phyloP scores from a whole-genome alignment of 2,329 filamentous ascomycete genomes.

The Lizonia empirigonia region DNA sequence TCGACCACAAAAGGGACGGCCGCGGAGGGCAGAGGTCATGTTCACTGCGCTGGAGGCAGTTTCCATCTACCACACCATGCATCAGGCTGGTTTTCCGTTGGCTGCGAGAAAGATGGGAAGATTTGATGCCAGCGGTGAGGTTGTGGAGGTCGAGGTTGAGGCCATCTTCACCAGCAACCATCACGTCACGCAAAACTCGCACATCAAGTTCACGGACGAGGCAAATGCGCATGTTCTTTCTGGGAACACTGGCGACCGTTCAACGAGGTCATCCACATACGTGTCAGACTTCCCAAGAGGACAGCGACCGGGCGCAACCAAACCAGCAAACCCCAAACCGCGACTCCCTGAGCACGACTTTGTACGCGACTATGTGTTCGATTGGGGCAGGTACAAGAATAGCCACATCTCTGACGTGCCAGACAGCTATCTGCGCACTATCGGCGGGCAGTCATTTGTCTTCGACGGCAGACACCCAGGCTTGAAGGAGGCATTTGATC shows the following conservation, averaged over 20 bases:
- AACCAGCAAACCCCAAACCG: slow-evolving; percentile 12
- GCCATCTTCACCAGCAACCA: slow-evolving; percentile 2
- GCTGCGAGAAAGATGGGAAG: slow-evolving; percentile 10
- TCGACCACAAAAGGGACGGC: slow-evolving; percentile 4
- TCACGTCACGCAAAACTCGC: slow-evolving; percentile 2
- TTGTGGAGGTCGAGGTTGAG: slow-evolving; percentile 7
- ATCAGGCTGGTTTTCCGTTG: slow-evolving; percentile 24
- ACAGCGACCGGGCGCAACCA: slow-evolving; percentile 15
- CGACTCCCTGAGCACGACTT: slow-evolving; percentile 13
- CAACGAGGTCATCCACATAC: slow-evolving; percentile 9
- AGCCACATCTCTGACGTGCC: slow-evolving; percentile 26
- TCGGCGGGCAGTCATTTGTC: slow-evolving; percentile 28
- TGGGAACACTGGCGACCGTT: neutral
- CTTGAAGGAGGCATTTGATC: slow-evolving; percentile 32
- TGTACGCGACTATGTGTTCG: slow-evolving; percentile 29
- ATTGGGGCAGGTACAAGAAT: slow-evolving; percentile 25
- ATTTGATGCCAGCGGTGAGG: slow-evolving; percentile 21
- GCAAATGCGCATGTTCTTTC: neutral
- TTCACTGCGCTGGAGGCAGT: slow-evolving; percentile 27
- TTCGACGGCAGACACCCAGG: slow-evolving; percentile 27
- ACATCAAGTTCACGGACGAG: neutral
- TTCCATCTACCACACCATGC: slow-evolving; percentile 22
- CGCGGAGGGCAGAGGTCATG: slow-evolving; percentile 24
- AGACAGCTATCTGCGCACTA: slow-evolving; percentile 30
- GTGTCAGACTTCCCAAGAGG: slow-evolving; percentile 15